Evolutionary conservation across 768 basidiomycete species (phyloP).

Genomic region (Mycena amicta): DNA sequence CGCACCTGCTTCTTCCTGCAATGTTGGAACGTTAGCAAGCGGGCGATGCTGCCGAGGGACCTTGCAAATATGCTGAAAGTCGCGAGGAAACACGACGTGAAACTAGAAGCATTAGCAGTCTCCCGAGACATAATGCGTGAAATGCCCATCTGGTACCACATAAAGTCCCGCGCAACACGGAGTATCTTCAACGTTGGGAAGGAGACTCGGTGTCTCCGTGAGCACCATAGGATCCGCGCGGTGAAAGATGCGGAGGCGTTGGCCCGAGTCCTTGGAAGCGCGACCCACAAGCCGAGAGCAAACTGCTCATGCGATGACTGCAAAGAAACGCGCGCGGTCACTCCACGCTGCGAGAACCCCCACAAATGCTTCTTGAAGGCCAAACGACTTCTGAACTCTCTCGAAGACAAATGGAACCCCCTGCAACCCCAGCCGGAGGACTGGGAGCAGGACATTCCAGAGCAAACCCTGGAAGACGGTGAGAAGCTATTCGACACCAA

Average conservation of each 20-base stretch:
- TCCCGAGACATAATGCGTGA: background rate
- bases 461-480: background rate
- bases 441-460: background rate
- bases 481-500: slow-evolving; percentile 6
- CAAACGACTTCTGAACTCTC: background rate
- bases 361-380: slow-evolving; percentile 11
- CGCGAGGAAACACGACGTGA: background rate
- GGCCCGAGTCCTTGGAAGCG: background rate
- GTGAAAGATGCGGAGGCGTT: slow-evolving; percentile 3
- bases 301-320: slow-evolving; percentile 14
- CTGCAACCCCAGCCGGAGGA: slow-evolving; percentile 5
- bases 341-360: slow-evolving; percentile 4
- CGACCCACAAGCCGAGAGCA: background rate
- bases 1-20: slow-evolving; percentile 2
- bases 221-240: background rate
- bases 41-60: background rate
- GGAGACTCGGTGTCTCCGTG: background rate
- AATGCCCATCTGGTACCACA: background rate
- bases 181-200: background rate
- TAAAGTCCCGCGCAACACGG: background rate
- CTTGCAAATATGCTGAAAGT: background rate
- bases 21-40: background rate
- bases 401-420: slow-evolving; percentile 20
- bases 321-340: background rate
- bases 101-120: background rate